phyloP scores from a whole-genome alignment of 345 rosid species.

The Salix caprea region DNA sequence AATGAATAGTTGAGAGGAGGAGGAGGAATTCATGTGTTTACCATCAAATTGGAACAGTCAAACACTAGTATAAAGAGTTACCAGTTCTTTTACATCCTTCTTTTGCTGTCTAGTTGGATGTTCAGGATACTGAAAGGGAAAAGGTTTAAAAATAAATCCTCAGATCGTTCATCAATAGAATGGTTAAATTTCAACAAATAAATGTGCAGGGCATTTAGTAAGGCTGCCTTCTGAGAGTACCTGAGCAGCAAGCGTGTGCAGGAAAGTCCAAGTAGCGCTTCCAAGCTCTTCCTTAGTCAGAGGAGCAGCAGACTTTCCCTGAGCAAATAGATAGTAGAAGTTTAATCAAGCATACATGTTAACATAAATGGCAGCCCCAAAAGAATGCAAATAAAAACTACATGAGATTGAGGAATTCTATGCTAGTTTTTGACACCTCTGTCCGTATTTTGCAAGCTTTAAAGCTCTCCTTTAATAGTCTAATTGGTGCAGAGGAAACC shows the following conservation, averaged over 20 bases:
- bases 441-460: not conserved
- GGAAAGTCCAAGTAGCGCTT: constrained; percentile 92
- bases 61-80: constrained; percentile 20
- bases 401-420: not conserved
- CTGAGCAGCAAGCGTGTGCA: constrained; percentile 96
- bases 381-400: not conserved
- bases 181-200: not conserved
- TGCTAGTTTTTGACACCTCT: not conserved
- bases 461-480: not conserved
- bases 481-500: not conserved
- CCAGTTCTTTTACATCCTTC: constrained; percentile 88
- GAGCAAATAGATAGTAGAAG: not conserved
- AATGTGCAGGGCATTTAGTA: not conserved
- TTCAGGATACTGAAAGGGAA: constrained; percentile 75
- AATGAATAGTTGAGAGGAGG: not conserved
- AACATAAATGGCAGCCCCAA: not conserved
- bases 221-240: constrained; percentile 26
- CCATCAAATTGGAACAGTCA: not conserved
- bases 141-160: not conserved
- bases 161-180: constrained; percentile 1
- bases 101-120: constrained; percentile 92
- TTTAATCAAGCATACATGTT: not conserved
- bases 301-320: constrained; percentile 62
- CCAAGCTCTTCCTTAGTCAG: constrained; percentile 92
- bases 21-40: not conserved